Percentiles rank a stretch among this genome's conserved stretches.
Evolutionary conservation across 257 asterid genomes (phyloP).

Genomic region (Schizonepeta tenuifolia): DNA sequence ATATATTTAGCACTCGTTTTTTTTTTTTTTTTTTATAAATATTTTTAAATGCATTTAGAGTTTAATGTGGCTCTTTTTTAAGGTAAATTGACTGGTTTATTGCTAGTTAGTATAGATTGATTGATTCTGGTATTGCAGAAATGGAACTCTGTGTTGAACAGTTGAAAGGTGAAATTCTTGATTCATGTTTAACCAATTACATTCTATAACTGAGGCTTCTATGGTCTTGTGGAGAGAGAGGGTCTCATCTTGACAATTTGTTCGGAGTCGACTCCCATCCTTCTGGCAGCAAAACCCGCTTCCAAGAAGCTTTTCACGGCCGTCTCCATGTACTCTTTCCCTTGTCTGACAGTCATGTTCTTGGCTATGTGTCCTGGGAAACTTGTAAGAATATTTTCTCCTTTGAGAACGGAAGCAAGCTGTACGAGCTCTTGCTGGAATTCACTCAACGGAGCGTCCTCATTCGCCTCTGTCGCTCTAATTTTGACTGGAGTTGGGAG

Average conservation of each 20-base stretch:
- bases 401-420: slow-evolving; percentile 82
- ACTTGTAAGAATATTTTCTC: slow-evolving; percentile 62
- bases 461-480: slow-evolving; percentile 64
- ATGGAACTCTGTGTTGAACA: background rate
- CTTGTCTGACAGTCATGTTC: slow-evolving; percentile 71
- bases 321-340: slow-evolving; percentile 59
- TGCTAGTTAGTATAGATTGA: background rate
- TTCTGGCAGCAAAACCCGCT: slow-evolving; percentile 66
- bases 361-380: slow-evolving; percentile 52
- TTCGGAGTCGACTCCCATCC: slow-evolving; percentile 61
- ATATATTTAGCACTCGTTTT: background rate
- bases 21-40: background rate
- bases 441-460: slow-evolving; percentile 70
- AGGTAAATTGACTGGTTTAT: background rate
- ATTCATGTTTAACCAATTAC: background rate
- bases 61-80: background rate
- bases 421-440: slow-evolving; percentile 83
- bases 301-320: slow-evolving; percentile 74
- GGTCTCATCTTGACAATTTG: slow-evolving; percentile 84
- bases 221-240: slow-evolving; percentile 66
- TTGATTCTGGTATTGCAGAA: background rate
- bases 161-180: background rate
- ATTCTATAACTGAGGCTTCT: background rate
- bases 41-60: background rate
- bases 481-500: slow-evolving; percentile 70